These are phyloP conservation scores for Arachnopeziza araneosa DNA, from an alignment of 2,329 filamentous ascomycete species.

Conservation along the genomic window DNA sequence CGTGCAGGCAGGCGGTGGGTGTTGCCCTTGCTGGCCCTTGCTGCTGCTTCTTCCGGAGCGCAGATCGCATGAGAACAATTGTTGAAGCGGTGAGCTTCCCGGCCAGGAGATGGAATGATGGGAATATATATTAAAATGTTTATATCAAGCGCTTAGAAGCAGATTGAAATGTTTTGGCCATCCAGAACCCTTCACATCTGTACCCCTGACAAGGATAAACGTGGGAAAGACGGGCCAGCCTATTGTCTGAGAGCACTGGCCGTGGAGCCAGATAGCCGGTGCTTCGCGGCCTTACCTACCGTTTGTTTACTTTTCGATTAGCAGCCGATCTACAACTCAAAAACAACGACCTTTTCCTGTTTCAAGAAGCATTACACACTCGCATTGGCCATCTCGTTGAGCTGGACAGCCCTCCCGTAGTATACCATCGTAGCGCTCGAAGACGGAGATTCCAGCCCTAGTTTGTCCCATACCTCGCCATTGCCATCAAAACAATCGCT, in stretches of 20 bases:
- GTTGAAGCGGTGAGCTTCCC: not conserved
- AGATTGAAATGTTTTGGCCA: not conserved
- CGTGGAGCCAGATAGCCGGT: not conserved
- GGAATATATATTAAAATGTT: not conserved
- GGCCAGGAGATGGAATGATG: not conserved
- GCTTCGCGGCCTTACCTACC: not conserved
- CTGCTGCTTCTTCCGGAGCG: not conserved
- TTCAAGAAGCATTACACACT: not conserved
- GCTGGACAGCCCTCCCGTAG: too few species aligned
- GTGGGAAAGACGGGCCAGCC: not conserved
- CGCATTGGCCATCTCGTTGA: not conserved
- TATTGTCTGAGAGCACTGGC: not conserved
- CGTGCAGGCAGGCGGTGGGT: not conserved
- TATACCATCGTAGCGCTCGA: not conserved
- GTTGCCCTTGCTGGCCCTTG: not conserved
- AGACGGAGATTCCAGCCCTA: not conserved
- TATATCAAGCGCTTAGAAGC: not conserved
- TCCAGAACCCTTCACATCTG: not conserved
- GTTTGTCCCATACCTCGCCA: slow-evolving; percentile 10
- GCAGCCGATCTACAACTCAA: not conserved
- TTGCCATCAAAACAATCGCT: slow-evolving; percentile 13
- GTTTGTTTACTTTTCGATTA: not conserved
- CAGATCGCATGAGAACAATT: not conserved
- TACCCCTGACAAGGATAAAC: not conserved
- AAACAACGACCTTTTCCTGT: not conserved